Evolutionary conservation across 1,284 basidiomycete genomes (phyloP), one percentile per base, ranked within the genome.

Genomic region (Ceratorhiza oryzae-sativae): DNA sequence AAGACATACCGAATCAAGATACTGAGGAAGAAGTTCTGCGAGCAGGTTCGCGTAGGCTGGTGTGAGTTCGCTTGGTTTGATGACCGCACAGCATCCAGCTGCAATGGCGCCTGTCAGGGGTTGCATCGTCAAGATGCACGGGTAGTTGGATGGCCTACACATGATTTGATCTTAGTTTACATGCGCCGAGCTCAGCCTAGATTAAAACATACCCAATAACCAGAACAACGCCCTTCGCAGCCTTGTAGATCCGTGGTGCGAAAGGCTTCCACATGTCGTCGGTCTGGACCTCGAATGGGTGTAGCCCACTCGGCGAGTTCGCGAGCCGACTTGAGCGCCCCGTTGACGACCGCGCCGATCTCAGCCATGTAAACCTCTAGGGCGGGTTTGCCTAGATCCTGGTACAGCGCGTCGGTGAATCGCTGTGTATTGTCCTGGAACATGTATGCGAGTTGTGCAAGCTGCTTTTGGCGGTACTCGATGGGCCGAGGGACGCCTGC

Each of bases 61-160:
- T 0, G 84, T 80, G 20, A 86, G 81, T 78, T 92, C 90, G 8
- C 88, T 90, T 0, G 86, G 86, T 81, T 90, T 89, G 76, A 90
- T 65, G 23, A 88, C 81, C 0, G 82, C 83, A 13, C 86, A 82
- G 77, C 86, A 88, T 1, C 88, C 88, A 0, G 88, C 87, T 1
- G 87, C 83, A 56, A 90, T 86, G 41, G 88, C 88, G 20, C 86
- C 86, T 30, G 87, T 80, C 13, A 89, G 78, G 0, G 87, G 86
- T 55, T 80, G 80, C 32, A 89, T 77, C 4, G 81, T 80, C 51
- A 88, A 81, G 60, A 84, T 79, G 76, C 83, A 78, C 1, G 87
- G 87, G 77, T 83, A 88, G 77, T 89, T 89, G 86, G 83, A 86
- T 70, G 84, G 84, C 45, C 83, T 85, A 73, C 42, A 36, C 10